phyloP scores from a whole-genome alignment of 352 stramenopile genomes.

The Phytophthora chlamydospora region DNA sequence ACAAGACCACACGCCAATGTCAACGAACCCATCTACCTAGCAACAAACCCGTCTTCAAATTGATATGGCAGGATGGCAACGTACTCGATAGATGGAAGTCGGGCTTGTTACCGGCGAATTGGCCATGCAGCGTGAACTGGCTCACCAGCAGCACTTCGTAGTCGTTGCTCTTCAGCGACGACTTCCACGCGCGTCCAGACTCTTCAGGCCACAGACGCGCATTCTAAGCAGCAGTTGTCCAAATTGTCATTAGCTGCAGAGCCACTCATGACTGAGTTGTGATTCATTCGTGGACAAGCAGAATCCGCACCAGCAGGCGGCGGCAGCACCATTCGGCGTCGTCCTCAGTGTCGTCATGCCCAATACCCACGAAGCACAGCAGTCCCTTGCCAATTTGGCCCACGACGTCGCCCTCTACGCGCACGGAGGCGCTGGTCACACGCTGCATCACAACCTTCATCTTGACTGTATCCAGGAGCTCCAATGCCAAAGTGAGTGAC shows the following conservation, averaged over 20 bases:
- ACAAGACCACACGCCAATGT: background rate
- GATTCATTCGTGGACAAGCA: background rate
- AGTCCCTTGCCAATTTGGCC: conserved; percentile 77
- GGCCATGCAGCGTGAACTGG: conserved; percentile 87
- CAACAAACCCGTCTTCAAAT: background rate
- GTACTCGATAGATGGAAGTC: conserved; percentile 88
- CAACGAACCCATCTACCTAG: background rate
- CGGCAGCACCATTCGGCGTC: conserved; percentile 86
- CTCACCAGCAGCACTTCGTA: conserved; percentile 88
- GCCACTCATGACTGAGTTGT: background rate
- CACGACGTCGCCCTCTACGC: conserved; percentile 77
- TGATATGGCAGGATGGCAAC: conserved; percentile 3
- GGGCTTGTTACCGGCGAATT: conserved; percentile 85
- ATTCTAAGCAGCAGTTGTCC: conserved; percentile 51
- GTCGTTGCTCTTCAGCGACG: conserved; percentile 63
- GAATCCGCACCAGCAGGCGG: conserved; percentile 63
- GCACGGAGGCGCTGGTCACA: conserved; percentile 79
- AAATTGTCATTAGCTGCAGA: background rate
- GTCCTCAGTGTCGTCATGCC: conserved; percentile 74
- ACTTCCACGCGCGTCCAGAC: conserved; percentile 62
- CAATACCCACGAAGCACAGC: conserved; percentile 84
- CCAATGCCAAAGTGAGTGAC: background rate
- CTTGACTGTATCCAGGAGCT: background rate
- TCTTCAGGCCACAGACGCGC: conserved; percentile 79
- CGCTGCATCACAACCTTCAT: conserved; percentile 88